Conservation (phyloP, 2,329 filamentous ascomycete genomes). For the Clarireedia homoeocarpa region DNA sequence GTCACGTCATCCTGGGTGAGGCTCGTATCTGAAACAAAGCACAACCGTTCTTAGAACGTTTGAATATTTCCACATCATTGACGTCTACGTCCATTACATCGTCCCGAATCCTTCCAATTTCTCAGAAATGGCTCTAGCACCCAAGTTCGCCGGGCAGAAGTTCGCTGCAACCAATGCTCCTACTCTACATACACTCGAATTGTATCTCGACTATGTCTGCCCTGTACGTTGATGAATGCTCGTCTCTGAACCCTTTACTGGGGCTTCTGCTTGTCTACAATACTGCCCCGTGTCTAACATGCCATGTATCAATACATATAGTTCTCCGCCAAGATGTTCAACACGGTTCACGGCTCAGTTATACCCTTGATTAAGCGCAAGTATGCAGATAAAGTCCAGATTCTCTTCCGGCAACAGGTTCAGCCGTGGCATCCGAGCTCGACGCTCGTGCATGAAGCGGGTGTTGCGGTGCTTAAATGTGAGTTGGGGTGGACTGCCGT, state of each 20-base stretch:
- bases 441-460: conserved; percentile 76
- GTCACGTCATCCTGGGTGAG: neutral
- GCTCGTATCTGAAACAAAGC: neutral
- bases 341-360: conserved; percentile 61
- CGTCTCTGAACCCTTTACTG: neutral
- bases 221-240: conserved; percentile 34
- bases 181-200: conserved; percentile 51
- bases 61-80: too few relatives aligned
- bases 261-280: neutral
- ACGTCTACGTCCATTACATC: neutral
- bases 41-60: too few relatives aligned
- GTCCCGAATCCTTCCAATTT: neutral
- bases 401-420: conserved; percentile 86
- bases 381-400: conserved; percentile 51
- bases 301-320: neutral
- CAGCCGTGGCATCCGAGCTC: conserved; percentile 93
- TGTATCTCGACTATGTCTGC: conserved; percentile 86
- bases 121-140: conserved; percentile 60
- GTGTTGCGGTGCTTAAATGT: conserved; percentile 66
- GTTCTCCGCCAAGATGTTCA: conserved; percentile 62
- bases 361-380: conserved; percentile 55
- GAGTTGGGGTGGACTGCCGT: conserved; percentile 25
- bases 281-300: neutral
- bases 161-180: conserved; percentile 38
- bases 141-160: conserved; percentile 68